Percentiles rank a stretch among this genome's conserved stretches.
phyloP scores from a whole-genome alignment of 176 grass and related monocot genomes.

The Zoysia japonica region DNA sequence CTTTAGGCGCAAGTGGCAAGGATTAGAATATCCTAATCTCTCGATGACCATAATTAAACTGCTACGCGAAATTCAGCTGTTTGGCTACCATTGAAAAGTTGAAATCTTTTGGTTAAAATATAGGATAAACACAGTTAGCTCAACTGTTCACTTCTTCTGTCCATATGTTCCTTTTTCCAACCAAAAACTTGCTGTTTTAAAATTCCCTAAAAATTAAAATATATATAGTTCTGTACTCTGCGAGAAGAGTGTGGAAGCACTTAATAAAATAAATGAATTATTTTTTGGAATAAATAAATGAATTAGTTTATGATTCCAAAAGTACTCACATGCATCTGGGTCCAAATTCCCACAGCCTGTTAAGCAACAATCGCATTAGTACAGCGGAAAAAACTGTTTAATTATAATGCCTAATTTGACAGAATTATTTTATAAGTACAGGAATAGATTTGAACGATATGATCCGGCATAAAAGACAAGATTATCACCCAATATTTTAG shows the following conservation, averaged over 20 bases:
- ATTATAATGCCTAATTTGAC: constrained; percentile 47
- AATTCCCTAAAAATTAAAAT: no score
- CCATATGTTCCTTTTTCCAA: not conserved
- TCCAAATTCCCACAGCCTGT: constrained; percentile 21
- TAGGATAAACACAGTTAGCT: not conserved
- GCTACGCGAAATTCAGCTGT: not conserved
- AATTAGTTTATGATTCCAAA: constrained; percentile 22
- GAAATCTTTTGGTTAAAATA: constrained; percentile 8
- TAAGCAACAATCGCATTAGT: not conserved
- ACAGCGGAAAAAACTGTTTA: not conserved
- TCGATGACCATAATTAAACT: constrained; percentile 28
- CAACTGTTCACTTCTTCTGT: not conserved
- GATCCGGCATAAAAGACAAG: constrained; percentile 35
- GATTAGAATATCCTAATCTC: constrained; percentile 33
- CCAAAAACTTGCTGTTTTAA: not conserved
- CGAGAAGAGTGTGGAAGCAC: constrained; percentile 46
- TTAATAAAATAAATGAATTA: not conserved
- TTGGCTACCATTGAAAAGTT: constrained; percentile 15
- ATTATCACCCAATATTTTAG: constrained; percentile 31
- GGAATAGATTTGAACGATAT: constrained; percentile 39
- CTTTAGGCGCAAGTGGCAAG: constrained; percentile 44
- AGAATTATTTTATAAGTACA: constrained; percentile 28
- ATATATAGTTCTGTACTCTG: no score
- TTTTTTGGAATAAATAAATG: no score
- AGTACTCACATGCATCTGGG: constrained; percentile 40